phyloP scores from a whole-genome alignment of 768 basidiomycete genomes.

The Glaciozyma antarctica region DNA sequence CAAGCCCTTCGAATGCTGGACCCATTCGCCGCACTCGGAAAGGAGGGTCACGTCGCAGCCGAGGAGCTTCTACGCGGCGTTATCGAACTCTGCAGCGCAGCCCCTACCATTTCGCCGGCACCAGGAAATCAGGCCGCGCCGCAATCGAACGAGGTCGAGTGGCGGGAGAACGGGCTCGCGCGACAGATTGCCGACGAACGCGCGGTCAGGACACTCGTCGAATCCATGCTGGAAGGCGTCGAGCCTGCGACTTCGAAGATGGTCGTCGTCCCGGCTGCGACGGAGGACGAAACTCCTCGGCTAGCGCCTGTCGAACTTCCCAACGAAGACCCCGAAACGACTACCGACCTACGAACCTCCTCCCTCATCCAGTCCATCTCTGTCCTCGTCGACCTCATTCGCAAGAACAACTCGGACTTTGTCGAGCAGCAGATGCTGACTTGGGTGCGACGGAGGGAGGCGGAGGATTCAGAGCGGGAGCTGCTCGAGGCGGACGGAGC shows the following conservation, averaged over 20 bases:
- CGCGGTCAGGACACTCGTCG: constrained; percentile 67
- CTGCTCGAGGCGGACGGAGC: constrained; percentile 68
- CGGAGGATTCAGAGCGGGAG: constrained; percentile 54
- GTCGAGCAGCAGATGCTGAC: constrained; percentile 65
- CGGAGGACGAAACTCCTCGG: not conserved
- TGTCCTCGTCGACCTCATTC: constrained; percentile 63
- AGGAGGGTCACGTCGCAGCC: constrained; percentile 70
- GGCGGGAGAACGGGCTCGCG: constrained; percentile 62
- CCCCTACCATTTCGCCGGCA: constrained; percentile 3
- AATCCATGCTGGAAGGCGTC: constrained; percentile 39
- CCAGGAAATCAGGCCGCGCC: constrained; percentile 5
- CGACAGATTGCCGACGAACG: constrained; percentile 70
- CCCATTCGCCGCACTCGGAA: constrained; percentile 60
- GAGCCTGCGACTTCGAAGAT: not conserved
- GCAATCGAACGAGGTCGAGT: constrained; percentile 16
- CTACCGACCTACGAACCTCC: constrained; percentile 28
- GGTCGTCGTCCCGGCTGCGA: not conserved
- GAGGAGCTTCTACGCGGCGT: constrained; percentile 88
- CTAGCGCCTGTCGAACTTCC: not conserved
- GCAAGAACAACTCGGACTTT: constrained; percentile 68
- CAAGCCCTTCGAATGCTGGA: constrained; percentile 73
- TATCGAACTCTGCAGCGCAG: constrained; percentile 63
- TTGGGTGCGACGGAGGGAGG: constrained; percentile 29
- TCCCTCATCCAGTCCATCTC: constrained; percentile 69
- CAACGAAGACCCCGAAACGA: not conserved